A percentile compares a stretch with the other conserved stretches of the same genome.
These are phyloP conservation scores for Pythium insidiosum DNA, from an alignment of 352 stramenopile genomes.

Conservation along the genomic window DNA sequence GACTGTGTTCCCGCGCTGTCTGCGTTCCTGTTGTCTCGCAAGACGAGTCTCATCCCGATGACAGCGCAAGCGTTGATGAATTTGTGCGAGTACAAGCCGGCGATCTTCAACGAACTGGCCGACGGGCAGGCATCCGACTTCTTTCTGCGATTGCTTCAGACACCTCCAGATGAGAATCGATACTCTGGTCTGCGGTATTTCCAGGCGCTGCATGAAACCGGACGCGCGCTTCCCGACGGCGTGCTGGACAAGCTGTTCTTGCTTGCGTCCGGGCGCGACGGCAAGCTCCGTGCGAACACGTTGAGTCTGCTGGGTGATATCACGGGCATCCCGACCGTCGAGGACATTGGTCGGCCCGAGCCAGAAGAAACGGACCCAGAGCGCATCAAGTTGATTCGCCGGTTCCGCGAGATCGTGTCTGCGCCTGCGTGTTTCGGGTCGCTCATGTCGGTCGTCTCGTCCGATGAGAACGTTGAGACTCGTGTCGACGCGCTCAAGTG, in stretches of 20 bases:
- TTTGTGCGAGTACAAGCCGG: slow-evolving; percentile 59
- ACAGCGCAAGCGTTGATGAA: slow-evolving; percentile 74
- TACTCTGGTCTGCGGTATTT: slow-evolving; percentile 71
- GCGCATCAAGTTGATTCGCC: slow-evolving; percentile 32
- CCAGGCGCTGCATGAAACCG: slow-evolving; percentile 42
- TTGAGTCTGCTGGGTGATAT: slow-evolving; percentile 46
- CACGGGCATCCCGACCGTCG: slow-evolving; percentile 44
- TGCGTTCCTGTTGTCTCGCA: slow-evolving; percentile 61
- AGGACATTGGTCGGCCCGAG: slow-evolving; percentile 30
- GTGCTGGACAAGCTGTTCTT: slow-evolving; percentile 73
- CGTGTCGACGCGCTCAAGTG: slow-evolving; percentile 61
- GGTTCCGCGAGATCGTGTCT: slow-evolving; percentile 56
- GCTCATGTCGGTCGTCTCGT: slow-evolving; percentile 53
- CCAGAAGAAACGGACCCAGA: slow-evolving; percentile 31
- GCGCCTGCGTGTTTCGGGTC: slow-evolving; percentile 48
- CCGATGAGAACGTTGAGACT: slow-evolving; percentile 28
- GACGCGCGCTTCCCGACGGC: slow-evolving; percentile 33
- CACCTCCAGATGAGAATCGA: slow-evolving; percentile 65
- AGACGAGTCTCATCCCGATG: slow-evolving; percentile 52
- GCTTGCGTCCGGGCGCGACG: slow-evolving; percentile 51
- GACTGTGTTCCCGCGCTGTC: slow-evolving; percentile 16
- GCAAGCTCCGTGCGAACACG: slow-evolving; percentile 35
- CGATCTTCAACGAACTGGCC: slow-evolving; percentile 56
- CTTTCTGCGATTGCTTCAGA: slow-evolving; percentile 70
- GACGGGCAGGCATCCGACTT: slow-evolving; percentile 60